Conservation (phyloP, 2,329 filamentous ascomycete genomes). For the Akanthomyces uredinophilus region DNA sequence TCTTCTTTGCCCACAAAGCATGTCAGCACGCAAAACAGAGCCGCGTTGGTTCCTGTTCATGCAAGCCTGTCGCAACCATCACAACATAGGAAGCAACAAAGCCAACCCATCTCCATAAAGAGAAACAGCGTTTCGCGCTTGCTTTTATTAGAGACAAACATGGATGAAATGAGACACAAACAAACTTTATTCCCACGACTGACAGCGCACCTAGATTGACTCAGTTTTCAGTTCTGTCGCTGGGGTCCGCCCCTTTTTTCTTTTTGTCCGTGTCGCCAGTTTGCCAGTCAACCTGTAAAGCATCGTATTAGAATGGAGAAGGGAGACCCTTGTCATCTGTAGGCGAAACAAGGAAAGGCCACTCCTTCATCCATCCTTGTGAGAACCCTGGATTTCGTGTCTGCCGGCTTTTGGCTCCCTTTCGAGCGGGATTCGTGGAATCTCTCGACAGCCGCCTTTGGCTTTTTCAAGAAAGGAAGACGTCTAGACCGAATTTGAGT, state of each 20-base stretch:
- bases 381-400: background rate
- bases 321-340: background rate
- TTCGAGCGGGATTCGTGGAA: background rate
- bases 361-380: background rate
- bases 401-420: no score
- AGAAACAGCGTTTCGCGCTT: background rate
- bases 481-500: background rate
- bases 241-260: background rate
- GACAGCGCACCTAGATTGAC: background rate
- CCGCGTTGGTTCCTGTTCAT: background rate
- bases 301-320: background rate
- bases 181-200: background rate
- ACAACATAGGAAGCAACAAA: background rate
- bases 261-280: background rate
- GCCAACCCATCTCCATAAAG: no score
- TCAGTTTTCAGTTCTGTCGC: background rate
- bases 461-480: no score
- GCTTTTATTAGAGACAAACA: background rate
- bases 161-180: background rate
- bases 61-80: background rate
- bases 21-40: background rate
- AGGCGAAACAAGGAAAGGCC: background rate
- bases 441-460: background rate
- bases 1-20: background rate
- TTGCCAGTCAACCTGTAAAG: no score